Percentiles rank a stretch among this genome's conserved stretches.
Conservation (phyloP, 75 land plant species). For the Azolla pinnata region DNA sequence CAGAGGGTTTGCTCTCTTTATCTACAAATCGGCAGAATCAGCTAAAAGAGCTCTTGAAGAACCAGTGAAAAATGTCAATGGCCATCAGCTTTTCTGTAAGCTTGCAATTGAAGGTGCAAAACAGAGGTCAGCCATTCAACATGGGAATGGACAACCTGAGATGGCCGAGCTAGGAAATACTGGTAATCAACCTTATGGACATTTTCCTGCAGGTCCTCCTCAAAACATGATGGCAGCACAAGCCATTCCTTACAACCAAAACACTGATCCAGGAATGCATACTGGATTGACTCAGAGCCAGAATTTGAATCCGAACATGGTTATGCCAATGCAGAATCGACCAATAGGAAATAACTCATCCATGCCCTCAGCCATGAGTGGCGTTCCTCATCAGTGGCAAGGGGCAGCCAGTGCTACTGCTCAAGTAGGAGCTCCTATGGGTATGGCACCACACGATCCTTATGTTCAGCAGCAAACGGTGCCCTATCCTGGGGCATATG, state of each 20-base stretch:
- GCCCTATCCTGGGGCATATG: slow-evolving; percentile 1
- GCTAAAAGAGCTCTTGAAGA: slow-evolving; percentile 48
- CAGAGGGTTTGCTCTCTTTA: slow-evolving; percentile 60
- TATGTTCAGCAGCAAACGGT: slow-evolving; percentile 8
- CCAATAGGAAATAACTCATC: slow-evolving; percentile 8
- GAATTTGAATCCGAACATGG: background rate
- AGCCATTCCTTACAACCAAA: background rate
- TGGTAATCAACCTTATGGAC: background rate
- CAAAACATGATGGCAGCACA: background rate
- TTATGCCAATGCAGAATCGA: background rate
- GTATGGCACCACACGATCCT: slow-evolving; percentile 12
- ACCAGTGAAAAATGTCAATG: slow-evolving; percentile 50
- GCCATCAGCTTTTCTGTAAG: slow-evolving; percentile 56
- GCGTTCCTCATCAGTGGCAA: background rate
- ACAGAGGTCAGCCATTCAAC: slow-evolving; percentile 14
- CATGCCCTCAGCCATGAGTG: slow-evolving; percentile 7
- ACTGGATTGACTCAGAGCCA: background rate
- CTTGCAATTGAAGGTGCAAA: slow-evolving; percentile 58
- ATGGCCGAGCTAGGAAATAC: background rate
- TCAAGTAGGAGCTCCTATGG: slow-evolving; percentile 14
- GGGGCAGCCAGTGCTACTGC: background rate
- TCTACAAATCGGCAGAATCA: slow-evolving; percentile 56
- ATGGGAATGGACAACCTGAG: slow-evolving; percentile 4
- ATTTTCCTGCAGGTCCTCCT: background rate
- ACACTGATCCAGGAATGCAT: background rate